Percentiles rank a stretch among this genome's conserved stretches.
These are phyloP conservation scores for Macaranga tanarius DNA, from an alignment of 441 rosid species.

Conservation along the genomic window DNA sequence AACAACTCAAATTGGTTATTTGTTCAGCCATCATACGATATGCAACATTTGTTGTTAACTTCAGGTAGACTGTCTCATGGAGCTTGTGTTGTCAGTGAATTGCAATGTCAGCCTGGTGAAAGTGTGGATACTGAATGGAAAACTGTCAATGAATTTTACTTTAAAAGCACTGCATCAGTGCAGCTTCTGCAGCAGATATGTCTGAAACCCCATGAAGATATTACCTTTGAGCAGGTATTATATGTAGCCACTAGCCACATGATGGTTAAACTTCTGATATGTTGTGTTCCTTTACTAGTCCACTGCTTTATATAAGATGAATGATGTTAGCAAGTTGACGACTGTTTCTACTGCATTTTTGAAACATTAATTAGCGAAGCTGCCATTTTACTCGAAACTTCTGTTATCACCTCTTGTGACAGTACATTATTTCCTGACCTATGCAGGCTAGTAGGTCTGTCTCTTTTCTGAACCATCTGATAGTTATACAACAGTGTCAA, in stretches of 20 bases:
- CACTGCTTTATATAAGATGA: background rate
- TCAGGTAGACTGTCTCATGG: constrained; percentile 38
- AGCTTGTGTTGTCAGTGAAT: constrained; percentile 32
- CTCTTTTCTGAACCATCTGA: constrained; percentile 86
- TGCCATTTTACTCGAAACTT: background rate
- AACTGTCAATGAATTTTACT: constrained; percentile 65
- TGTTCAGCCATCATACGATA: constrained; percentile 67
- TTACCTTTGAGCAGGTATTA: constrained; percentile 78
- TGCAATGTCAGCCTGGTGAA: constrained; percentile 37
- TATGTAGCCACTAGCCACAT: background rate
- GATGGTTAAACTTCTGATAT: background rate
- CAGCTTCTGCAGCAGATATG: constrained; percentile 65
- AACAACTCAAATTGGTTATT: constrained; percentile 58
- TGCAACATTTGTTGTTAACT: constrained; percentile 60
- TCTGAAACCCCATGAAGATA: constrained; percentile 69
- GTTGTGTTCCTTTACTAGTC: background rate
- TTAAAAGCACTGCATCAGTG: constrained; percentile 80
- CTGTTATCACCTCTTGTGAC: background rate
- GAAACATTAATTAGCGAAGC: background rate
- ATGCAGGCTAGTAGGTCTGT: constrained; percentile 66
- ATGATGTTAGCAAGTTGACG: background rate
- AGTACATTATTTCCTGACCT: background rate
- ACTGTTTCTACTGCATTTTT: background rate
- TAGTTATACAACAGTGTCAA: constrained; percentile 73
- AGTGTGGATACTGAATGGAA: constrained; percentile 56